A percentile compares a stretch with the other conserved stretches of the same genome.
These are phyloP conservation scores for Wallacemonas sp. DNA, from an alignment of 208 protist species.

Conservation along the genomic window DNA sequence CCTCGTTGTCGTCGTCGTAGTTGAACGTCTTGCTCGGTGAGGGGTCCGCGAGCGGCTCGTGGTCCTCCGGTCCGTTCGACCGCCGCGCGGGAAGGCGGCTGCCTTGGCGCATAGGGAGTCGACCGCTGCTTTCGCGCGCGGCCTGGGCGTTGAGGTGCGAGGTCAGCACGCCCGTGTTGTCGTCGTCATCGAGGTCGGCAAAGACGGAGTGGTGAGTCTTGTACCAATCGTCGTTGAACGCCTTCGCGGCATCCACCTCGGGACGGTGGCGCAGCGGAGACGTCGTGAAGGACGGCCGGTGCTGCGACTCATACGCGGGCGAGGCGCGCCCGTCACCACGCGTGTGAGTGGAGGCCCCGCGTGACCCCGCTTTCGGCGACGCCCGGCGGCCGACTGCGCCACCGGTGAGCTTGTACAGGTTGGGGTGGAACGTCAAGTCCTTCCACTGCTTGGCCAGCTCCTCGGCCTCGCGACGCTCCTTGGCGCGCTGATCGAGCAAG, in stretches of 20 bases:
- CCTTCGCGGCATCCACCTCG: constrained; percentile 20
- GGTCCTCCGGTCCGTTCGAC: not conserved
- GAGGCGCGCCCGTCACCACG: too few relatives aligned
- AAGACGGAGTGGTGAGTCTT: constrained; percentile 1
- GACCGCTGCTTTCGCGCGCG: not conserved
- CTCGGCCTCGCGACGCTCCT: constrained; percentile 49
- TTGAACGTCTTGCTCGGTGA: constrained; percentile 3
- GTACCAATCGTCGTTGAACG: constrained; percentile 13
- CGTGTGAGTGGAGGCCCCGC: not conserved
- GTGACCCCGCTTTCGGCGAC: not conserved
- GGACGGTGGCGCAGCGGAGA: not conserved
- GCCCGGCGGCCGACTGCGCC: not conserved
- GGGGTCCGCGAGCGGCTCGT: constrained; percentile 6
- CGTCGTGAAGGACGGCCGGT: not conserved
- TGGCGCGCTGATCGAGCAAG: constrained; percentile 59
- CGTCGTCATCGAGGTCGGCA: constrained; percentile 9
- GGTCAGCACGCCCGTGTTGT: not conserved
- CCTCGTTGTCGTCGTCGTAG: not conserved
- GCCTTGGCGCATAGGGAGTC: not conserved
- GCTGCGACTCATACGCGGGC: too few relatives aligned
- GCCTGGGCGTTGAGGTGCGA: constrained; percentile 4
- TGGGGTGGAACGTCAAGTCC: constrained; percentile 58
- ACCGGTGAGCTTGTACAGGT: constrained; percentile 28
- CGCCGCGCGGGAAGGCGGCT: constrained; percentile 8
- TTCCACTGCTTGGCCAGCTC: constrained; percentile 44